These are phyloP conservation scores for Fusarium nanum DNA, from an alignment of 2,329 filamentous ascomycete genomes.

Conservation along the genomic window DNA sequence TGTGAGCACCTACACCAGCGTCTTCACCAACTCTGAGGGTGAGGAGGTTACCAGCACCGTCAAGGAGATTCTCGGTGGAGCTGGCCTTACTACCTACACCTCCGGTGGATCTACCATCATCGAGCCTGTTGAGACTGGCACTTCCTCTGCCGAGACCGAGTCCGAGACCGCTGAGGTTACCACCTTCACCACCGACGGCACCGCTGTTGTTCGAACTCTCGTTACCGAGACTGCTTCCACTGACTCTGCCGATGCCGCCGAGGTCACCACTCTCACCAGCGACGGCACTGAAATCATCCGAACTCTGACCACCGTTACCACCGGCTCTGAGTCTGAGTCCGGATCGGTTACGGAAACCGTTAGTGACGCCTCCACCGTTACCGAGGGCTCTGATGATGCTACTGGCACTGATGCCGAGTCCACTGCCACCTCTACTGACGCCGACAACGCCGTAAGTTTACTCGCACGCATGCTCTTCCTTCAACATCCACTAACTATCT, in stretches of 20 bases:
- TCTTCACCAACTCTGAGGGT: slow-evolving; percentile 41
- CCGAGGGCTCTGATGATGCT: slow-evolving; percentile 21
- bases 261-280: slow-evolving; percentile 41
- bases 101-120: slow-evolving; percentile 35
- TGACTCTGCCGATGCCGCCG: slow-evolving; percentile 22
- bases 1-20: slow-evolving; percentile 47
- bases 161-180: slow-evolving; percentile 26
- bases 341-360: slow-evolving; percentile 32
- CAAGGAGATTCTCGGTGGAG: slow-evolving; percentile 29
- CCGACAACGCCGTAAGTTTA: slow-evolving; percentile 49
- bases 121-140: slow-evolving; percentile 31
- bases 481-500: slow-evolving; percentile 10
- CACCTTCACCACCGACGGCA: slow-evolving; percentile 37
- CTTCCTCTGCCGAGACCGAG: slow-evolving; percentile 11
- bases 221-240: slow-evolving; percentile 32
- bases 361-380: slow-evolving; percentile 37
- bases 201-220: slow-evolving; percentile 37
- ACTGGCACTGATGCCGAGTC: slow-evolving; percentile 31
- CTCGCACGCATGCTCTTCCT: neutral
- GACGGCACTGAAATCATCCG: slow-evolving; percentile 33
- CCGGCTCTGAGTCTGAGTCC: slow-evolving; percentile 26
- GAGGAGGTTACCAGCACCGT: slow-evolving; percentile 38
- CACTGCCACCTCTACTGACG: slow-evolving; percentile 38
- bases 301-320: slow-evolving; percentile 38
- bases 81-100: slow-evolving; percentile 39